Conservation (phyloP, 331 rosid genomes). For the Erythrophleum ivorense region DNA sequence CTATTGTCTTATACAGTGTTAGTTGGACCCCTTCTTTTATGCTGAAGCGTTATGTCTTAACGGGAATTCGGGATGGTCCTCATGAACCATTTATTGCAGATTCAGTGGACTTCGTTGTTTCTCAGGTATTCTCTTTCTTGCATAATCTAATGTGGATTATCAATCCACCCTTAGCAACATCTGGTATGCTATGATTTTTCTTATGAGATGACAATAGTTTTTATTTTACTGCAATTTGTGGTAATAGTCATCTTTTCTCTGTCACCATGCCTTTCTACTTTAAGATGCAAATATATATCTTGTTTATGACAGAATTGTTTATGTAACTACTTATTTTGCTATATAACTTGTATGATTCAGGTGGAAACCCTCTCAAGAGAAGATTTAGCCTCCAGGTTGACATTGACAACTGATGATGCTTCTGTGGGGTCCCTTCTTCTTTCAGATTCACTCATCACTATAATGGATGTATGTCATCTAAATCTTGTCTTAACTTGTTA, state of each 20-base stretch:
- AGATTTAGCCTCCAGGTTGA: slow-evolving; percentile 94
- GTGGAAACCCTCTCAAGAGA: slow-evolving; percentile 95
- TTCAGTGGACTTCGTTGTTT: slow-evolving; percentile 98
- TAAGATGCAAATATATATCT: slow-evolving; percentile 15
- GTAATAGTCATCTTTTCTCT: slow-evolving; percentile 14
- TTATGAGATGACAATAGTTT: slow-evolving; percentile 1
- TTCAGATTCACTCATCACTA: slow-evolving; percentile 81
- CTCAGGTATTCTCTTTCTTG: slow-evolving; percentile 73
- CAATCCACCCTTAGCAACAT: slow-evolving; percentile 21
- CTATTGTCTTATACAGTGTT: slow-evolving; percentile 66
- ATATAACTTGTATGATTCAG: slow-evolving; percentile 49
- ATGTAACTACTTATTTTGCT: slow-evolving; percentile 7
- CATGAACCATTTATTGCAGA: slow-evolving; percentile 99
- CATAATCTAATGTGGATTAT: slow-evolving; percentile 24
- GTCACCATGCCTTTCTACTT: slow-evolving; percentile 23
- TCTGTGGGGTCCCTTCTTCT: slow-evolving; percentile 88
- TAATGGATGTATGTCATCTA: slow-evolving; percentile 90
- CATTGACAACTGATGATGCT: slow-evolving; percentile 84
- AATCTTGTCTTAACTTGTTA: slow-evolving; percentile 28
- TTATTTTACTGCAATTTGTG: not conserved
- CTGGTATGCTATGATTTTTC: slow-evolving; percentile 19
- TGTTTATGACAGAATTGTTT: slow-evolving; percentile 7
- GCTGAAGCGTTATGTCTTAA: slow-evolving; percentile 93
- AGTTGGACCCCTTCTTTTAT: slow-evolving; percentile 98
- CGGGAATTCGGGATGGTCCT: slow-evolving; percentile 99